A percentile compares a stretch with the other conserved stretches of the same genome.
Conservation (phyloP, 208 protist genomes). For the Wallacemonas rigidus region DNA sequence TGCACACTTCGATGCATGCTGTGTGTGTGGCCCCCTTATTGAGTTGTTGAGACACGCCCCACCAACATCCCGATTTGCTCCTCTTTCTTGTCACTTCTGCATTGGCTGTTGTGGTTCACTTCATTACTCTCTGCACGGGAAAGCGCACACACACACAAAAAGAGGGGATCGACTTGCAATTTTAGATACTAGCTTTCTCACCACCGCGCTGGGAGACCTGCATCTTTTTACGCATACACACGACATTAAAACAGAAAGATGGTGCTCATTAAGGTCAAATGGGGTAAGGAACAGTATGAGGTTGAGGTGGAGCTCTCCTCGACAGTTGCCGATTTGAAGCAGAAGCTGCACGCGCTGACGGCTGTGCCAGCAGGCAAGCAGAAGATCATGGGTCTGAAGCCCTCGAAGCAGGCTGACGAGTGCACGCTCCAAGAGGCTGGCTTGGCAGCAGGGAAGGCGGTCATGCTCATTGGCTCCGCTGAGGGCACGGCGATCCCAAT, state of each 20-base stretch:
- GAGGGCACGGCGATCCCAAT: slow-evolving; percentile 38
- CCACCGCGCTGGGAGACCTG: too few species aligned
- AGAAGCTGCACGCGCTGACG: slow-evolving; percentile 48
- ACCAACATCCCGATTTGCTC: too few species aligned
- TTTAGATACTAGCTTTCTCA: too few species aligned
- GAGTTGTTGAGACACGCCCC: too few species aligned
- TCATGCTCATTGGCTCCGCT: slow-evolving; percentile 81
- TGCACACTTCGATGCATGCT: too few species aligned
- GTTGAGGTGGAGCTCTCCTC: slow-evolving; percentile 50
- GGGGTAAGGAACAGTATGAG: slow-evolving; percentile 71
- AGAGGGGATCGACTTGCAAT: too few species aligned
- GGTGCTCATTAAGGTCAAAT: slow-evolving; percentile 54
- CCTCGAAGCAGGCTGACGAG: slow-evolving; percentile 23
- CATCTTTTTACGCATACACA: background rate
- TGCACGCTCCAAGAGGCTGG: slow-evolving; percentile 44
- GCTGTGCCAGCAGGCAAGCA: slow-evolving; percentile 79
- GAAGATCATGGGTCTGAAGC: slow-evolving; percentile 83
- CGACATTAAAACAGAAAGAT: background rate
- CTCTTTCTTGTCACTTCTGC: too few species aligned
- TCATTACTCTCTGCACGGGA: too few species aligned
- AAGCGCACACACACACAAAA: too few species aligned
- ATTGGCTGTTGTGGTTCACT: too few species aligned
- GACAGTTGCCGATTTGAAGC: slow-evolving; percentile 53
- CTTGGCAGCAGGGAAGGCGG: slow-evolving; percentile 52
- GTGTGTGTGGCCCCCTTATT: too few species aligned